Conservation (phyloP, 345 rosid species). For the Gossypium ekmanianum region DNA sequence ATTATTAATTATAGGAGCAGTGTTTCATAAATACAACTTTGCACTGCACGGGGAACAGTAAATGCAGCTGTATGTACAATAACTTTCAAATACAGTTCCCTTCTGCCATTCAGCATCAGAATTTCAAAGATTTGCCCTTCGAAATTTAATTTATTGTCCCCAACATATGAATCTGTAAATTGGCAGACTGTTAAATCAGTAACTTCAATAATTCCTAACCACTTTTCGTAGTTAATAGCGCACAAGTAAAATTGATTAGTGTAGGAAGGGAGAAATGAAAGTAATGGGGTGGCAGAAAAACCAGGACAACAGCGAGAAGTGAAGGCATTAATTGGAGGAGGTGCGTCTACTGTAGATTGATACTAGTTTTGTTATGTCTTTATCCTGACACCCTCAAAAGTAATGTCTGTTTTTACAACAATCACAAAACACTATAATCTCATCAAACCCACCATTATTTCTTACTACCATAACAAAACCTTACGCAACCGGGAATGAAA, state of each 20-base stretch:
- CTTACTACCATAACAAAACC: background rate
- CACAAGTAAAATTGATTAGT: no score
- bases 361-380: constrained; percentile 26
- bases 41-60: background rate
- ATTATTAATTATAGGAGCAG: constrained; percentile 5
- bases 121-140: background rate
- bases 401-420: constrained; percentile 17
- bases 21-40: constrained; percentile 8
- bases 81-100: background rate
- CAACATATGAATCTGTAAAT: no score
- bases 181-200: no score
- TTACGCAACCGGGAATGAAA: no score
- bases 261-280: background rate
- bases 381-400: constrained; percentile 28
- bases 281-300: background rate
- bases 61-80: background rate
- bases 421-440: constrained; percentile 20
- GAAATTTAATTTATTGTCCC: no score
- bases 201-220: no score
- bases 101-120: background rate
- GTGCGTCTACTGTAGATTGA: constrained; percentile 17
- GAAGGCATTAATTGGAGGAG: constrained; percentile 21
- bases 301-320: background rate
- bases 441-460: background rate
- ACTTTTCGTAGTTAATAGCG: no score